Evolutionary conservation across 108 stramenopile species (phyloP).

Genomic region (Bacterosira constricta): DNA sequence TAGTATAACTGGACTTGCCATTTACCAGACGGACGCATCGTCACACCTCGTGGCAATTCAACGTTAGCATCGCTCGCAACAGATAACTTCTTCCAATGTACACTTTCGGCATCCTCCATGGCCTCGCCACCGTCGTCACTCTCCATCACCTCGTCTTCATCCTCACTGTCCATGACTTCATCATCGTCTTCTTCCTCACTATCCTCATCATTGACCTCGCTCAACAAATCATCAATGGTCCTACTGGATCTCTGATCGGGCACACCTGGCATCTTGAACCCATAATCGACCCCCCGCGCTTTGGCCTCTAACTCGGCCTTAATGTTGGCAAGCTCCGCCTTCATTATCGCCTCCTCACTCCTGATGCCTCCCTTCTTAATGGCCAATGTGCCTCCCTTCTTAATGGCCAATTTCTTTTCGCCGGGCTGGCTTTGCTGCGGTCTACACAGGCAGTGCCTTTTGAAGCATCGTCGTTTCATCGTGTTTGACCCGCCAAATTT

Average conservation of each 20-base stretch:
- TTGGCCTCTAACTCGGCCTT: slow-evolving; percentile 6
- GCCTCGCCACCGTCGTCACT: background rate
- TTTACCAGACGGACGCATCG: slow-evolving; percentile 86
- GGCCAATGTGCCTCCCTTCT: background rate
- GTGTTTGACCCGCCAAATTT: slow-evolving; percentile 64
- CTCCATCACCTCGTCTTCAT: background rate
- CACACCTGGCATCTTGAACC: background rate
- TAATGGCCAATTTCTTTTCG: background rate
- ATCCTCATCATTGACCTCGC: background rate
- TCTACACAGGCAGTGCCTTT: slow-evolving; percentile 16
- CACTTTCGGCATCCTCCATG: background rate
- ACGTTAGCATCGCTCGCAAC: too few species aligned
- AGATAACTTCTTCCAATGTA: too few species aligned
- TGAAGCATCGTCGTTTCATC: slow-evolving; percentile 21
- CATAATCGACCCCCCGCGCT: background rate
- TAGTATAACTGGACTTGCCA: slow-evolving; percentile 90
- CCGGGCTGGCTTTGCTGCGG: background rate
- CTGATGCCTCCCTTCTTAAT: background rate
- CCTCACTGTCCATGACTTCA: background rate
- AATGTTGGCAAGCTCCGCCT: slow-evolving; percentile 7
- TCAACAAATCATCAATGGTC: background rate
- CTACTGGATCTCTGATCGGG: too few species aligned
- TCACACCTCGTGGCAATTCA: slow-evolving; percentile 76
- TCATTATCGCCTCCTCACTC: background rate
- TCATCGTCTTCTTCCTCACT: background rate